Evolutionary conservation across 108 stramenopile species (phyloP), one percentile per base, ranked within the genome.

Genomic region (Fistulifera pelliculosa): DNA sequence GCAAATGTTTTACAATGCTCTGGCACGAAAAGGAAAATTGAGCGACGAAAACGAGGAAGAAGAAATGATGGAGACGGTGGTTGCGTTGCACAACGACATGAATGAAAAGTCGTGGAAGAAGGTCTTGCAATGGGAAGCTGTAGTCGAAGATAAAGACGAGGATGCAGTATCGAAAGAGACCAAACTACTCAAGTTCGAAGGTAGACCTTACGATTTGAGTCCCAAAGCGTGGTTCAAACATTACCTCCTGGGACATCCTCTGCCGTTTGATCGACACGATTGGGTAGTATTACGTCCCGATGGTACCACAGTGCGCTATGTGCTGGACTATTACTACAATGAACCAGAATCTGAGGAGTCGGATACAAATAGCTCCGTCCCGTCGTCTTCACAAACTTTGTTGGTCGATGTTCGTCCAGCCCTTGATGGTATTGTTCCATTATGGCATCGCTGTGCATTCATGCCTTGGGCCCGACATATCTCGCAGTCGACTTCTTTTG

Each of bases 61-160:
- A 8, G 41, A 52, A 15, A 85, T 90, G 54, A 94, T 96, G 74
- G 81, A 68, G 18, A 61, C 65, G 48, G 96, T 99, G 3, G 96
- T 99, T 31, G 92, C 96, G 6, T 74, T 99, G 50, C 99, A 99
- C 80, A 99, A 99, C 79, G 84, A 88, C 63, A 99, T 99, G 99
- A 99, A 99, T 74, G 99, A 99, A 70, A 77, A 73, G 28, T 96
- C 97, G 18, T 99, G 99, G 99, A 54, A 54, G 16, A 66, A 83
- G 58, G 82, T 99, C 13, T 62, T 93, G 58, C 85, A 94, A 68
- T 99, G 99, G 99, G 99, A 99, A 68, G 51, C 49, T 24, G 76
- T 81, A 22, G 40, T 75, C 38, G 47, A 6, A 21, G 60, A 41
- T 16, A 65, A 53, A 52, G 58, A 47, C 35, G 66, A 48, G 28